These are phyloP conservation scores for Xylariaceae sp. DNA, from an alignment of 2,329 filamentous ascomycete species.

Conservation along the genomic window DNA sequence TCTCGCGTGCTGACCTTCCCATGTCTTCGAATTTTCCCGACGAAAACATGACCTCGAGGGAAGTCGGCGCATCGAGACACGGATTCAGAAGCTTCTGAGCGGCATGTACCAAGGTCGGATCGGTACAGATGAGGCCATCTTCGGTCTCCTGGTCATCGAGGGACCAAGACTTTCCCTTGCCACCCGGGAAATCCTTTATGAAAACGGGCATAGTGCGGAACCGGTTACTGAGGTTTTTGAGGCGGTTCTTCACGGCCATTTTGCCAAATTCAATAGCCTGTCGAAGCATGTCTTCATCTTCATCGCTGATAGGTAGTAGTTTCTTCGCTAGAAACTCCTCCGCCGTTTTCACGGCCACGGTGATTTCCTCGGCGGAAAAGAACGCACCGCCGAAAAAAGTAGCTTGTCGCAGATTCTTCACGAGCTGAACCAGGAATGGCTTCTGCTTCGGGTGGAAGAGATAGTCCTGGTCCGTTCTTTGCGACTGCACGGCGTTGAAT, in stretches of 20 bases:
- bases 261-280: conserved; percentile 63
- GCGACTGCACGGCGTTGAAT: conserved; percentile 82
- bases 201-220: conserved; percentile 76
- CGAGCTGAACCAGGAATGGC: conserved; percentile 60
- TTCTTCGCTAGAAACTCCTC: conserved; percentile 61
- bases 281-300: conserved; percentile 57
- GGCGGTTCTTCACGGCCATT: conserved; percentile 50
- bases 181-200: conserved; percentile 60
- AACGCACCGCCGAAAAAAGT: conserved; percentile 83
- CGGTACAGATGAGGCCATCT: conserved; percentile 40
- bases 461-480: conserved; percentile 77
- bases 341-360: conserved; percentile 59
- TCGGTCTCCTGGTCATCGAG: conserved; percentile 52
- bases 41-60: conserved; percentile 45
- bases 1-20: conserved; percentile 33
- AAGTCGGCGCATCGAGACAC: conserved; percentile 39
- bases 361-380: conserved; percentile 59
- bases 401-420: conserved; percentile 74
- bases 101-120: conserved; percentile 45
- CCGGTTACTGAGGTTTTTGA: conserved; percentile 62
- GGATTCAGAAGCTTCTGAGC: conserved; percentile 50
- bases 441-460: conserved; percentile 76
- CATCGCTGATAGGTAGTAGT: conserved; percentile 50
- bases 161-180: conserved; percentile 60
- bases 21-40: conserved; percentile 36